These are phyloP conservation scores for Camellia sinensis DNA, from an alignment of 148 eudicot genomes.

Conservation along the genomic window DNA sequence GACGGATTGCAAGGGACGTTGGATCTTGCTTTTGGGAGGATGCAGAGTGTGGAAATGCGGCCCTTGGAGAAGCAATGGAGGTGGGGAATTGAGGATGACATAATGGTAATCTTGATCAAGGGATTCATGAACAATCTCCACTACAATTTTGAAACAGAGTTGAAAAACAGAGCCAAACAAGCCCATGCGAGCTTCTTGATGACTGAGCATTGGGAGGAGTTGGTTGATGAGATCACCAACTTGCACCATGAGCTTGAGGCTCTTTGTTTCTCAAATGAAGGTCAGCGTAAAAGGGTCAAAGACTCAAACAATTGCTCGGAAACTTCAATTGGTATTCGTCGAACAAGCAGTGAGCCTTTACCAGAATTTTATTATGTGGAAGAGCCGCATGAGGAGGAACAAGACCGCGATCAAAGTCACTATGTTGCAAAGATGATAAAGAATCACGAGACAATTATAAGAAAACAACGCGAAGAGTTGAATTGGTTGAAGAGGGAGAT, in stretches of 20 bases:
- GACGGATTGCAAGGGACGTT: slow-evolving; percentile 54
- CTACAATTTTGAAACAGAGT: slow-evolving; percentile 18
- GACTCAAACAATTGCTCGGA: neutral
- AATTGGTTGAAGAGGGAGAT: slow-evolving; percentile 32
- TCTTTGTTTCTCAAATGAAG: slow-evolving; percentile 21
- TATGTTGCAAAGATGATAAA: slow-evolving; percentile 39
- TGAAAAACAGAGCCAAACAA: slow-evolving; percentile 13
- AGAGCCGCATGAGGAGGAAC: slow-evolving; percentile 13
- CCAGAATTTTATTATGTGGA: slow-evolving; percentile 4
- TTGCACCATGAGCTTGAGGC: slow-evolving; percentile 35
- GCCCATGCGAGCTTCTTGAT: neutral
- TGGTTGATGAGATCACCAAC: slow-evolving; percentile 36
- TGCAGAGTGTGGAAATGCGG: slow-evolving; percentile 39
- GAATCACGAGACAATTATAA: slow-evolving; percentile 44
- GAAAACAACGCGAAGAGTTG: slow-evolving; percentile 31
- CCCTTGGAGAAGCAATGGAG: slow-evolving; percentile 54
- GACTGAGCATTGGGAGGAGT: slow-evolving; percentile 26
- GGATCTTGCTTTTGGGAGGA: slow-evolving; percentile 52
- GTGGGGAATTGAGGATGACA: slow-evolving; percentile 47
- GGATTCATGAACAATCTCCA: slow-evolving; percentile 41
- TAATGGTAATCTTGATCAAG: slow-evolving; percentile 27
- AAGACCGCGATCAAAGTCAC: slow-evolving; percentile 17
- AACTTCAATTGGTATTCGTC: neutral
- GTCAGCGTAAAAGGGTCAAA: neutral
- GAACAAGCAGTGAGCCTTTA: slow-evolving; percentile 32